Conservation (phyloP, 257 asterid genomes). For the Rehmannia glutinosa region DNA sequence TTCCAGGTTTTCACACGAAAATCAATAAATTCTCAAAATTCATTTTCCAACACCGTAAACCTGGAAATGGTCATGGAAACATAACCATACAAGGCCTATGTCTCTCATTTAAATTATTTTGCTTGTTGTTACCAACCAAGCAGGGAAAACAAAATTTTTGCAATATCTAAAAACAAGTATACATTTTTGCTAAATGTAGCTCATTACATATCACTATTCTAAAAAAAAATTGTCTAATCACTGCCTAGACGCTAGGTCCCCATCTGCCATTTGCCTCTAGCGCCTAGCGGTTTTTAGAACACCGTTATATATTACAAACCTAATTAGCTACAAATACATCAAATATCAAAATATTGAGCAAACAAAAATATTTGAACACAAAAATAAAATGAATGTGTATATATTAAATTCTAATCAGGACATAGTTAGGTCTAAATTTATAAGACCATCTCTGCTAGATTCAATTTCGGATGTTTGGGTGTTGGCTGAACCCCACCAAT, state of each 20-base stretch:
- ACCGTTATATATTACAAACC: not conserved
- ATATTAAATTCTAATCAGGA: not conserved
- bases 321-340: not conserved
- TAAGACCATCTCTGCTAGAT: not conserved
- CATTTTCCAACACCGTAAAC: too few species aligned
- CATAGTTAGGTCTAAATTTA: conserved; percentile 35
- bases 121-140: not conserved
- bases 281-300: too few species aligned
- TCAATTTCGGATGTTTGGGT: conserved; percentile 7
- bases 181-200: not conserved
- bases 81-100: too few species aligned
- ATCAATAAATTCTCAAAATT: too few species aligned
- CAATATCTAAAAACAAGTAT: not conserved
- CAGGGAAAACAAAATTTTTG: not conserved
- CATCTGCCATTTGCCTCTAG: too few species aligned
- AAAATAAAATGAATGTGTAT: not conserved
- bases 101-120: not conserved
- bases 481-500: not conserved
- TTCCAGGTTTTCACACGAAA: too few species aligned
- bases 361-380: not conserved
- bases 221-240: too few species aligned
- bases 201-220: not conserved
- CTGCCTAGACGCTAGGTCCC: too few species aligned
- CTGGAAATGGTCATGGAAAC: too few species aligned
- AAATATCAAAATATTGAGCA: not conserved